A percentile compares a stretch with the other conserved stretches of the same genome.
Evolutionary conservation across 2,329 filamentous ascomycete genomes (phyloP).

Genomic region (Aaosphaeria pasadenensis): DNA sequence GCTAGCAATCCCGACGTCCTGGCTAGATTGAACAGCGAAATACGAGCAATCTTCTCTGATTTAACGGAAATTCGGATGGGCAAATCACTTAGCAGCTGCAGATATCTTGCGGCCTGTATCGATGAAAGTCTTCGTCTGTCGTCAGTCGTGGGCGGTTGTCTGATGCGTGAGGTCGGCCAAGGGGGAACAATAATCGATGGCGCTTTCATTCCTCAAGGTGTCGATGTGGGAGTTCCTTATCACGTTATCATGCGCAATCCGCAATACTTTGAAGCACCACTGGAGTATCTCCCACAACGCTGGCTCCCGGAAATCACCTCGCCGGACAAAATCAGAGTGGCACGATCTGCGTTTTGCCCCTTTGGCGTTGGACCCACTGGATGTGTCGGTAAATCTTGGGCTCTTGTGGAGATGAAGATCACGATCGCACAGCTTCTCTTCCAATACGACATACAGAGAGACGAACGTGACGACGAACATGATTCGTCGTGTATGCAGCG

Average conservation of each 20-base stretch:
- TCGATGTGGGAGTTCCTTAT: constrained; percentile 9
- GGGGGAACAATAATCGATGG: constrained; percentile 15
- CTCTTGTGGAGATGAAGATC: constrained; percentile 12
- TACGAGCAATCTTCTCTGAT: constrained; percentile 3
- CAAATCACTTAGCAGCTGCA: constrained; percentile 7
- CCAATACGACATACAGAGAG: constrained; percentile 11
- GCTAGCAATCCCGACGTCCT: constrained; percentile 15
- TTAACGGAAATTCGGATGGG: constrained; percentile 15
- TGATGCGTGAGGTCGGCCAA: constrained; percentile 11
- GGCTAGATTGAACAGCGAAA: constrained; percentile 2
- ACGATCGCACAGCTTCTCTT: constrained; percentile 12
- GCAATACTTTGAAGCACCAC: constrained; percentile 9
- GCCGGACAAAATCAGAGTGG: neutral
- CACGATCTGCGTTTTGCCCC: constrained; percentile 5
- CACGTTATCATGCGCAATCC: constrained; percentile 15
- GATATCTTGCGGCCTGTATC: constrained; percentile 19
- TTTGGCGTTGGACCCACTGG: constrained; percentile 14
- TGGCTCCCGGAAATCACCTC: constrained; percentile 5
- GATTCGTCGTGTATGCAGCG: too few species aligned
- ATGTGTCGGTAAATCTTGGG: constrained; percentile 19
- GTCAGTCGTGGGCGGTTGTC: constrained; percentile 4
- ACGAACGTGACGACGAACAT: constrained; percentile 1
- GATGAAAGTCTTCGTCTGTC: constrained; percentile 19
- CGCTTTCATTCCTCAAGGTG: constrained; percentile 11
- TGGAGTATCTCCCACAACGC: constrained; percentile 11